Conservation (phyloP, 495 filamentous ascomycete species). For the Penicillium odoratum region DNA sequence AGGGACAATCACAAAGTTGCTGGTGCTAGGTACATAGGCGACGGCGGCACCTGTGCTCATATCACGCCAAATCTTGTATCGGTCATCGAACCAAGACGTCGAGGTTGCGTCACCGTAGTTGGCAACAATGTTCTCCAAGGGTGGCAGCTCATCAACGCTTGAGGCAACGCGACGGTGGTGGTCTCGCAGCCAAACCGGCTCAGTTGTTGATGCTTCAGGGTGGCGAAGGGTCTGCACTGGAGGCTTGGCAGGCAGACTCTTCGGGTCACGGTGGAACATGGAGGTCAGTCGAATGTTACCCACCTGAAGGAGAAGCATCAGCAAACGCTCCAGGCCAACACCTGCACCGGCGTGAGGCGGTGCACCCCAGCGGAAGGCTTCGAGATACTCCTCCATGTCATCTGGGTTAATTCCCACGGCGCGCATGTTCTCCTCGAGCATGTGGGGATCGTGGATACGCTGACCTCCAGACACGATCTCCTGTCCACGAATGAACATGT, state of each 20-base stretch:
- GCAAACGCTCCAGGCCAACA: constrained; percentile 82
- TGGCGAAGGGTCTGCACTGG: constrained; percentile 61
- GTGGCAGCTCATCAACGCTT: constrained; percentile 58
- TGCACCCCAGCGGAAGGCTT: constrained; percentile 83
- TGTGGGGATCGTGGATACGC: constrained; percentile 78
- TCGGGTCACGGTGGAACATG: constrained; percentile 81
- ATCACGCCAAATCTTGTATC: constrained; percentile 81
- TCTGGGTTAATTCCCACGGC: constrained; percentile 71
- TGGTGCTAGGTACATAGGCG: constrained; percentile 70
- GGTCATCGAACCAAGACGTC: constrained; percentile 82
- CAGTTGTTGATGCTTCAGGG: constrained; percentile 73
- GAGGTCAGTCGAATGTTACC: constrained; percentile 89
- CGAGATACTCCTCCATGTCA: constrained; percentile 82
- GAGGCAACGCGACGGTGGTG: constrained; percentile 34
- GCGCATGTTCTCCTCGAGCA: constrained; percentile 77
- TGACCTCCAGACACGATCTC: constrained; percentile 91
- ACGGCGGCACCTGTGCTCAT: constrained; percentile 73
- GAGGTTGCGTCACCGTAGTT: constrained; percentile 90
- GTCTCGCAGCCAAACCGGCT: constrained; percentile 58
- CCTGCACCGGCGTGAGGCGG: constrained; percentile 90
- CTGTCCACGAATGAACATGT: constrained; percentile 92
- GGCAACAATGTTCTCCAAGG: constrained; percentile 76
- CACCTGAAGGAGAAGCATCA: constrained; percentile 80
- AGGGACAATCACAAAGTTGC: constrained; percentile 73
- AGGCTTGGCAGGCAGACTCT: constrained; percentile 65